These are phyloP conservation scores for Ricinus communis DNA, from an alignment of 345 rosid species.

Conservation along the genomic window DNA sequence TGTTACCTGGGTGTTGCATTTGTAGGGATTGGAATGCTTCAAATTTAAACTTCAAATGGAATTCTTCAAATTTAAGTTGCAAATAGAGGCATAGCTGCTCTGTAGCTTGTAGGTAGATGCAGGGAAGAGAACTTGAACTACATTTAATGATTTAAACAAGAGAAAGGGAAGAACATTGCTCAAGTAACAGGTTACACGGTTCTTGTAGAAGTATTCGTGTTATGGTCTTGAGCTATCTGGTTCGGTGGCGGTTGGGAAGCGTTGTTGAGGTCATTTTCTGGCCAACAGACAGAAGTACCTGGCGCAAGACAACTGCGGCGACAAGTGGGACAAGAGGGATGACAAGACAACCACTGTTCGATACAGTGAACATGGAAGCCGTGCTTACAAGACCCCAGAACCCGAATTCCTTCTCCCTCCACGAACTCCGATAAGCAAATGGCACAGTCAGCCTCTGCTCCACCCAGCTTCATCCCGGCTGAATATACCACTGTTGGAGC, in stretches of 20 bases:
- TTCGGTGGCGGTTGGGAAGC: not conserved
- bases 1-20: no score
- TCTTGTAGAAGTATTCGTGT: no score
- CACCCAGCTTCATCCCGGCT: constrained; percentile 49
- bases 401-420: constrained; percentile 29
- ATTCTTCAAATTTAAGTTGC: no score
- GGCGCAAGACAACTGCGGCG: constrained; percentile 23
- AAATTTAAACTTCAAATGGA: no score
- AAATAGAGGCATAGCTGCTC: no score
- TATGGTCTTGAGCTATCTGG: not conserved
- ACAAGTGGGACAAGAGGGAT: constrained; percentile 35
- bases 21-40: no score
- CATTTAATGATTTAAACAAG: not conserved
- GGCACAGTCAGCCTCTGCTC: constrained; percentile 32
- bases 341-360: constrained; percentile 20
- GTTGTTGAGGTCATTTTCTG: constrained; percentile 7
- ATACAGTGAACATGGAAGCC: constrained; percentile 30
- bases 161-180: not conserved
- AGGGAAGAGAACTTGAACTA: not conserved
- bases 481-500: constrained; percentile 44
- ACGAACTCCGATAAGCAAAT: constrained; percentile 36
- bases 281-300: not conserved
- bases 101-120: no score
- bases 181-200: not conserved
- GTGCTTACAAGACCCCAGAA: constrained; percentile 26